phyloP scores from a whole-genome alignment of 306 rosid species.

The Pterocarpus santalinus region DNA sequence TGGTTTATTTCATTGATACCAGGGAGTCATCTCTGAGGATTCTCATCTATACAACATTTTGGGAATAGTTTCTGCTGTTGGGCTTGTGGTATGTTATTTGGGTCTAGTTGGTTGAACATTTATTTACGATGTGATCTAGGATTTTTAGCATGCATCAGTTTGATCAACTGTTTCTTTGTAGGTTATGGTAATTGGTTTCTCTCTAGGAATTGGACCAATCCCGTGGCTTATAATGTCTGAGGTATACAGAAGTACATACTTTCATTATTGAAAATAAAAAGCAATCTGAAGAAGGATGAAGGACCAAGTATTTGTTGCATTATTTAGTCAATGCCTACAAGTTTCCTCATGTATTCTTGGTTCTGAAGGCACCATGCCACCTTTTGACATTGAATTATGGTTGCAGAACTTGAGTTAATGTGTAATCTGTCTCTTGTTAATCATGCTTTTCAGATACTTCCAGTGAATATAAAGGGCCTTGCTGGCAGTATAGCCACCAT shows the following conservation, averaged over 20 bases:
- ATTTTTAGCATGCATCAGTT: constrained; percentile 13
- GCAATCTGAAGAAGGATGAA: constrained; percentile 1
- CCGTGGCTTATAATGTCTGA: constrained; percentile 96
- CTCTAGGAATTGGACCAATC: constrained; percentile 88
- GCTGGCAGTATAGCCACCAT: constrained; percentile 82
- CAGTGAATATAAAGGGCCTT: constrained; percentile 79
- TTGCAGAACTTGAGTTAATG: constrained; percentile 28
- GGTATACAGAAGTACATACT: constrained; percentile 54
- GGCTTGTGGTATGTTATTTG: constrained; percentile 74
- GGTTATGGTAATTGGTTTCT: constrained; percentile 71
- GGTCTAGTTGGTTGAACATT: constrained; percentile 1
- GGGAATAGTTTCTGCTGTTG: constrained; percentile 68
- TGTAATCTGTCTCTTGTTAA: constrained; percentile 26
- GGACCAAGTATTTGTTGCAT: constrained; percentile 11
- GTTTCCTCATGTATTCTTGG: constrained; percentile 31
- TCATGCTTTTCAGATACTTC: constrained; percentile 72
- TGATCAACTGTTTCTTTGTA: constrained; percentile 46
- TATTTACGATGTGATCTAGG: not conserved
- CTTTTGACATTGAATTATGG: constrained; percentile 23
- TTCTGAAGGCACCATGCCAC: constrained; percentile 32
- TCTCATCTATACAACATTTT: constrained; percentile 55
- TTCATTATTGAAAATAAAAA: not conserved
- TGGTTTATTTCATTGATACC: constrained; percentile 39
- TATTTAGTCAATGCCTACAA: constrained; percentile 6
- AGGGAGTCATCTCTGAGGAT: constrained; percentile 57